Evolutionary conservation across 139 green algal species (phyloP).

Genomic region (Astrephomene gubernaculifera): DNA sequence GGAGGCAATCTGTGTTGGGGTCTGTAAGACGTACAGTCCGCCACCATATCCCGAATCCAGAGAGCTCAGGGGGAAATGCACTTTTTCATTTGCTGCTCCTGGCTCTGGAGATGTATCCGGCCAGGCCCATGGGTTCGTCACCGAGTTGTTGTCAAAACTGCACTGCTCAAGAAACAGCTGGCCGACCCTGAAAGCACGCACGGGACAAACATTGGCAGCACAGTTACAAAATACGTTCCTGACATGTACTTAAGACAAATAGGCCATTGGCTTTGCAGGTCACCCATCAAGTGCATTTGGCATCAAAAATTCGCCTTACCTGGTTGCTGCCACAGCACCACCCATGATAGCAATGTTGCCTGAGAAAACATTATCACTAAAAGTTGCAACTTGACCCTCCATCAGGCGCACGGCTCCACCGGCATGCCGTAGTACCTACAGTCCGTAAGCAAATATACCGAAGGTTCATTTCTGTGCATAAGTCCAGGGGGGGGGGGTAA

Average conservation of each 20-base stretch:
- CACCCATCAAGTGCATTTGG: too few species aligned
- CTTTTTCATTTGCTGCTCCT: background rate
- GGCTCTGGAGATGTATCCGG: background rate
- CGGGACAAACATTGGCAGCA: too few species aligned
- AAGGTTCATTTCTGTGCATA: too few species aligned
- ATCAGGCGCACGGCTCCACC: background rate
- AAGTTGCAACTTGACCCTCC: background rate
- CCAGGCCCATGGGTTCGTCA: background rate
- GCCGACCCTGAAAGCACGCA: too few species aligned
- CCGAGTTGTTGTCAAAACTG: background rate
- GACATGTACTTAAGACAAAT: too few species aligned
- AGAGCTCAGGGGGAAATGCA: background rate
- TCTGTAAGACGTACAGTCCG: background rate
- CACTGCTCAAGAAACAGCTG: too few species aligned
- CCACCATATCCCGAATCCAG: background rate
- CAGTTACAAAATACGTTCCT: too few species aligned
- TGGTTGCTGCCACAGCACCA: background rate
- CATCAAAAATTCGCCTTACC: background rate
- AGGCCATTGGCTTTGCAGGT: too few species aligned
- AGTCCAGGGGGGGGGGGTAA: too few species aligned
- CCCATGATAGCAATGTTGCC: background rate
- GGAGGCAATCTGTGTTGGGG: background rate
- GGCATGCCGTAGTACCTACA: background rate
- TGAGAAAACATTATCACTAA: background rate
- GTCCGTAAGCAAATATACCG: too few species aligned